These are phyloP conservation scores for Penicillium turbatum DNA, from an alignment of 495 filamentous ascomycete species.

Conservation along the genomic window DNA sequence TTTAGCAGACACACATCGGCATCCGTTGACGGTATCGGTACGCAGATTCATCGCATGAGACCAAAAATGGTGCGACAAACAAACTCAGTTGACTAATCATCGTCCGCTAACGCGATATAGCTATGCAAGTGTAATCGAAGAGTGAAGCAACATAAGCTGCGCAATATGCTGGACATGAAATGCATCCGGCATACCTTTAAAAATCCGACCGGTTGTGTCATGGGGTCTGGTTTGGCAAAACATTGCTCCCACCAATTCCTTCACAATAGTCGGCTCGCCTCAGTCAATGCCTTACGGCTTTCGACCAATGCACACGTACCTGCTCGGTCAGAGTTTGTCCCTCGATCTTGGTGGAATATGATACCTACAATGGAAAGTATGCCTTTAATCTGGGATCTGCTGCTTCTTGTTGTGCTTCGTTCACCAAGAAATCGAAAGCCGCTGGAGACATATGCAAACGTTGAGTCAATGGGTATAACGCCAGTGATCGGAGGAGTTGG, in stretches of 20 bases:
- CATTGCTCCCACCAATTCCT: not conserved
- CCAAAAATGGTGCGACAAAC: conserved; percentile 4
- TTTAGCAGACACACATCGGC: not conserved
- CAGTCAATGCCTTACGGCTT: conserved; percentile 33
- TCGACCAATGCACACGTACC: conserved; percentile 56
- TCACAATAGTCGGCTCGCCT: not conserved
- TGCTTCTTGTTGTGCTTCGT: conserved; percentile 63
- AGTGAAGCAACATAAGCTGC: conserved; percentile 1
- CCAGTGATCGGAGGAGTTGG: conserved; percentile 56
- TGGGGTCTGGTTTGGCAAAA: not conserved
- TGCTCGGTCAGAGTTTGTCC: conserved; percentile 25
- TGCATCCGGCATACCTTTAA: not conserved
- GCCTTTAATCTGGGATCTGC: conserved; percentile 61
- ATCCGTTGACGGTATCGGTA: not conserved
- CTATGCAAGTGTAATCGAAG: conserved; percentile 13
- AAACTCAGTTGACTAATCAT: conserved; percentile 22
- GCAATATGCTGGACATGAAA: not conserved
- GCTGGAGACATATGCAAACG: conserved; percentile 56
- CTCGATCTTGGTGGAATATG: not conserved
- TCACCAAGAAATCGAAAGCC: conserved; percentile 61
- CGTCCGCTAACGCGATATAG: conserved; percentile 18
- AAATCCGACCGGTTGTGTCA: not conserved
- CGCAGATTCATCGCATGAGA: not conserved
- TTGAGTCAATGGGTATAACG: conserved; percentile 59
- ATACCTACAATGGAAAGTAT: conserved; percentile 70